Base-by-base conservation (phyloP, 495 filamentous ascomycete genomes). In the Hypoxylon lenormandii region DNA sequence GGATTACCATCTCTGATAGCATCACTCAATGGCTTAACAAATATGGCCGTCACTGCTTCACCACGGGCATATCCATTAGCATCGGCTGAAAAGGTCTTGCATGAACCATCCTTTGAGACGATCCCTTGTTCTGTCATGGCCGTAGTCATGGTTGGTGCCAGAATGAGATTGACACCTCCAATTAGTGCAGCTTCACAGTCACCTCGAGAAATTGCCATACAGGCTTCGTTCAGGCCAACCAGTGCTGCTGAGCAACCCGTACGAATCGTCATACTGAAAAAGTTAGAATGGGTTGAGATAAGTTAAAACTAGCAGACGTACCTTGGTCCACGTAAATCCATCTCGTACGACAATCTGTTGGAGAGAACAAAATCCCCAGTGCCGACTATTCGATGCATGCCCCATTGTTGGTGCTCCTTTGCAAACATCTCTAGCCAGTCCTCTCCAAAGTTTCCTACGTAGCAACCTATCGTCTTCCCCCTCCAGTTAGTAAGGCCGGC, bases 181-280 rank as follows among this genome's bases (percentile, higher is more conserved):
- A 85, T 79, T 3, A 86, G 52, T 0, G 83, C 82, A 0, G 76
- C 56, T 3, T 61, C 30, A 23, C 79, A 82, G 13, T 83, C 80
- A 0, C 81, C 80, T 0, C 43, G 58, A 5, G 60, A 43, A 5
- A 87, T 36, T 18, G 78, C 65, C 45, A 80, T 80, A 28, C 77
- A 81, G 1, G 84, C 87, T 15, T 84, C 66, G 66, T 88, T 80
- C 11, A 89, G 66, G 1, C 81, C 81, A 0, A 81, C 73, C 30
- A 88, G 72, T 52, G 83, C 83, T 0, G 83, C 78, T 0, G 85
- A 87, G 49, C 86, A 87, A 1, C 80, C 84, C 1, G 84, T 85
- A 43, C 78, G 78, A 11, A 84, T 65, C 15, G 75, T 78, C 53
- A 82, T 74, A 45, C 78, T 79, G 57, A 26, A 10, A 22, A 12